phyloP scores from a whole-genome alignment of 345 rosid species.

The Citrus unshiu region DNA sequence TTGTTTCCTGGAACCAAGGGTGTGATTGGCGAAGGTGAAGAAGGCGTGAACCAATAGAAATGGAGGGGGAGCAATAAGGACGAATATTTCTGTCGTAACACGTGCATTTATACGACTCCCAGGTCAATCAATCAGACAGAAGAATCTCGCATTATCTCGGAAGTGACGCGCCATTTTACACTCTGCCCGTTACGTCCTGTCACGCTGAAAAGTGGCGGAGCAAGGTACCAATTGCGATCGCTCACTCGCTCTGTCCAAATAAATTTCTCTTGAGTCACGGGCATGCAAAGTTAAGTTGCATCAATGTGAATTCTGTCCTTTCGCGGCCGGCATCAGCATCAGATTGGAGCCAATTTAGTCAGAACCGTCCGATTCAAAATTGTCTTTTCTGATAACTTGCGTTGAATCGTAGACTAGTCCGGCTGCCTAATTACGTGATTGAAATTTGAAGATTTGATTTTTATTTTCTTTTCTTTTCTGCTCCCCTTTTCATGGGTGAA shows the following conservation, averaged over 20 bases:
- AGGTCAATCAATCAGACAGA: constrained; percentile 5
- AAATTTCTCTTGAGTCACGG: no score
- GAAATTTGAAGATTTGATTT: background rate
- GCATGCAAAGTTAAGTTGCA: no score
- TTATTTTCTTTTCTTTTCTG: background rate
- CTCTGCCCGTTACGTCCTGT: background rate
- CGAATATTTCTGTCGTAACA: background rate
- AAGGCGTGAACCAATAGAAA: background rate
- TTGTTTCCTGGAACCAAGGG: no score
- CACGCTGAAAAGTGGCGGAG: background rate
- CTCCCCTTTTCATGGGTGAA: no score
- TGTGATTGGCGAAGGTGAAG: no score
- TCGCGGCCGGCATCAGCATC: no score
- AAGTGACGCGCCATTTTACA: background rate
- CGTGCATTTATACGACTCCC: background rate
- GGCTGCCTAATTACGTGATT: background rate
- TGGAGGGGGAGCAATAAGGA: background rate
- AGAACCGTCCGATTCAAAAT: no score
- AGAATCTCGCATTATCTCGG: background rate
- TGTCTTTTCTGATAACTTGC: no score
- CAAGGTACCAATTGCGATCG: background rate
- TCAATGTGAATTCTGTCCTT: no score
- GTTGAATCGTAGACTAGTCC: no score
- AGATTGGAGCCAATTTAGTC: no score
- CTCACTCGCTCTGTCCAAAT: background rate